A percentile compares a stretch with the other conserved stretches of the same genome.
Conservation (phyloP, 257 asterid genomes). For the Hygrophila difformis region DNA sequence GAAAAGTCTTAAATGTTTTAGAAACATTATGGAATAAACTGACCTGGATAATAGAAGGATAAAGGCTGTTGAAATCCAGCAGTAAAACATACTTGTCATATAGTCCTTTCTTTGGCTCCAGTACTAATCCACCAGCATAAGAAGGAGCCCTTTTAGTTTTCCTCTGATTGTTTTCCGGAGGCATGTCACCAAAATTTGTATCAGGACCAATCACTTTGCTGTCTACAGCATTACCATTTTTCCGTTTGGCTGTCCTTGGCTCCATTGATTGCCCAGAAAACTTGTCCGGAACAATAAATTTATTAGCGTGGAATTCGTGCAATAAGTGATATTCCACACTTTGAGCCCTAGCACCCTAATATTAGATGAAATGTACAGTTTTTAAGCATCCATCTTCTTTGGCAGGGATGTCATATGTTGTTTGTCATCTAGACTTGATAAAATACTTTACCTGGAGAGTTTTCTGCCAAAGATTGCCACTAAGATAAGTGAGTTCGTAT, state of each 20-base stretch:
- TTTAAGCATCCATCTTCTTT: slow-evolving; percentile 11
- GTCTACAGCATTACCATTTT: slow-evolving; percentile 35
- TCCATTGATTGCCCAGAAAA: slow-evolving; percentile 52
- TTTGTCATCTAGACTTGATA: too few relatives aligned
- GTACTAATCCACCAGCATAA: slow-evolving; percentile 88
- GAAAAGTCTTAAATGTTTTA: slow-evolving; percentile 8
- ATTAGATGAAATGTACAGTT: slow-evolving; percentile 16
- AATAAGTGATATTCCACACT: slow-evolving; percentile 88
- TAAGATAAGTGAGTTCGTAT: slow-evolving; percentile 78
- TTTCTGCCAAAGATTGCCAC: slow-evolving; percentile 97
- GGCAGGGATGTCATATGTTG: background rate
- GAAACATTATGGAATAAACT: too few relatives aligned
- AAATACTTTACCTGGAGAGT: slow-evolving; percentile 68
- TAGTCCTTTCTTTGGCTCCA: slow-evolving; percentile 94
- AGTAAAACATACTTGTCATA: slow-evolving; percentile 89
- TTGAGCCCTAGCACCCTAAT: slow-evolving; percentile 98
- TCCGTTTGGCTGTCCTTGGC: slow-evolving; percentile 48
- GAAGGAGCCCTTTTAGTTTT: slow-evolving; percentile 82
- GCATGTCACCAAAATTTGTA: slow-evolving; percentile 37
- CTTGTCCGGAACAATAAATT: slow-evolving; percentile 90
- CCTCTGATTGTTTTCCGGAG: slow-evolving; percentile 33
- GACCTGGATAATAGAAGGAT: slow-evolving; percentile 98
- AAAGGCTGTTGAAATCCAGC: slow-evolving; percentile 97
- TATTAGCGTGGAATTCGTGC: slow-evolving; percentile 88
- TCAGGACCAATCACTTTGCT: slow-evolving; percentile 47